Conservation (phyloP, 805 yeast species). For the Monosporozyma aerobia region DNA sequence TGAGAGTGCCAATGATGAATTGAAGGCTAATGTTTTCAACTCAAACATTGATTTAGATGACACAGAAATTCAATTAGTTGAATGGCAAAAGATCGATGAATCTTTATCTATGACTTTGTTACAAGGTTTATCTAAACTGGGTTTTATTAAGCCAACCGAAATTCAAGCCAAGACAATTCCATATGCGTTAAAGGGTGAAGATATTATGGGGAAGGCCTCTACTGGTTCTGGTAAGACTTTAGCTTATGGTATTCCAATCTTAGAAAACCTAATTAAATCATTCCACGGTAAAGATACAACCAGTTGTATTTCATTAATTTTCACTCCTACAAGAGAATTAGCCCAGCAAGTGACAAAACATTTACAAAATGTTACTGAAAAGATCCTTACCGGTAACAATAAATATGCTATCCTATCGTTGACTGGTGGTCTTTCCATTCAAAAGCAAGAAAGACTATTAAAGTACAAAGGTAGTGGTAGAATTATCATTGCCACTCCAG, state of each 20-base stretch:
- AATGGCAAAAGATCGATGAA: conserved; percentile 39
- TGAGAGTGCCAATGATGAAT: conserved; percentile 13
- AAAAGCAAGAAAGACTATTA: conserved; percentile 79
- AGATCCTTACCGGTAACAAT: conserved; percentile 35
- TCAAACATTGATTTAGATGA: conserved; percentile 17
- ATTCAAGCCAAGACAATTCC: conserved; percentile 78
- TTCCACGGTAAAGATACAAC: conserved; percentile 10
- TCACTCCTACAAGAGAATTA: conserved; percentile 93
- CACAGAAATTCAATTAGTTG: conserved; percentile 42
- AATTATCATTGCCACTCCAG: conserved; percentile 89
- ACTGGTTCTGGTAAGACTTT: conserved; percentile 97
- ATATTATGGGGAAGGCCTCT: conserved; percentile 90
- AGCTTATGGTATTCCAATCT: conserved; percentile 88
- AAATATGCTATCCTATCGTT: conserved; percentile 59
- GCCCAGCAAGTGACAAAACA: conserved; percentile 91
- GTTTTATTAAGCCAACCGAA: conserved; percentile 67
- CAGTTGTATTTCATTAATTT: conserved; percentile 64
- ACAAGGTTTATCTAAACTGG: conserved; percentile 49
- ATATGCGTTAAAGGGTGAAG: conserved; percentile 58
- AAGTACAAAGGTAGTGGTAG: conserved; percentile 56
- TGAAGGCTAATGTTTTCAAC: conserved; percentile 23
- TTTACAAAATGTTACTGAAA: conserved; percentile 39
- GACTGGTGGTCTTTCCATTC: conserved; percentile 93
- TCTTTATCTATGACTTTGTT: conserved; percentile 47
- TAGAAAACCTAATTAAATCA: conserved; percentile 45